Base-by-base conservation (phyloP, 352 stramenopile species). In the Achlya hypogyna region DNA sequence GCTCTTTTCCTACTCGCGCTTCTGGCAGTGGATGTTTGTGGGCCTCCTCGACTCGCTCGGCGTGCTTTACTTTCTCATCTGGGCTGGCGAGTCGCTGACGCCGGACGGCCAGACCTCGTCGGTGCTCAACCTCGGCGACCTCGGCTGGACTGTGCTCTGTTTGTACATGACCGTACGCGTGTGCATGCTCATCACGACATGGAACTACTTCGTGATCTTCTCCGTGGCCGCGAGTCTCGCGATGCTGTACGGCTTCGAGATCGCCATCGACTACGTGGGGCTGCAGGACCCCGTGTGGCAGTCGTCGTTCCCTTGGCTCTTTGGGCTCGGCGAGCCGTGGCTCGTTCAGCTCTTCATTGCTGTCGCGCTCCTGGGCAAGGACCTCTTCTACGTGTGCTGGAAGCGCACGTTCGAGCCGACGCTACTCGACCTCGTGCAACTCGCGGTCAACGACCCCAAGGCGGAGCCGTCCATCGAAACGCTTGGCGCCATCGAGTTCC, bases 1-100 rank as follows among this genome's bases (percentile, higher is more conserved):
- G 54, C 75, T 88, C 32, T 94, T 92, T 51, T 78, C 77, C n/a
- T 85, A 91, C 74, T 63, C 68, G 18, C 87, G 90, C 75, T 94
- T 94, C 68, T 94, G 85, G 85, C 88, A 91, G 60, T 94, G 85
- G 85, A 89, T 94, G 34, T 53, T 78, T 4, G 45, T 90, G 28
- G 85, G 75, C 0, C 73, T 94, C n/a, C 70, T 94, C 6, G 85
- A 94, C 65, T 92, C 85, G 5, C 52, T 94, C 0, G 79, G 81
- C 9, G 75, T 94, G 32, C 32, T 67, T 40, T 90, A 88, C 59
- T 82, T 79, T 43, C 77, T 85, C 12, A 83, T 76, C 43, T 51
- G 89, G 20, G 69, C 75, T 1, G 54, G 73, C 5, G 70, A 63
- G 2, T 79, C 76, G 32, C 75, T 94, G 31, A 86, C 87, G 67